These are phyloP conservation scores for Chlamydomonas sphaeroides DNA, from an alignment of 139 green algal species.

Conservation along the genomic window DNA sequence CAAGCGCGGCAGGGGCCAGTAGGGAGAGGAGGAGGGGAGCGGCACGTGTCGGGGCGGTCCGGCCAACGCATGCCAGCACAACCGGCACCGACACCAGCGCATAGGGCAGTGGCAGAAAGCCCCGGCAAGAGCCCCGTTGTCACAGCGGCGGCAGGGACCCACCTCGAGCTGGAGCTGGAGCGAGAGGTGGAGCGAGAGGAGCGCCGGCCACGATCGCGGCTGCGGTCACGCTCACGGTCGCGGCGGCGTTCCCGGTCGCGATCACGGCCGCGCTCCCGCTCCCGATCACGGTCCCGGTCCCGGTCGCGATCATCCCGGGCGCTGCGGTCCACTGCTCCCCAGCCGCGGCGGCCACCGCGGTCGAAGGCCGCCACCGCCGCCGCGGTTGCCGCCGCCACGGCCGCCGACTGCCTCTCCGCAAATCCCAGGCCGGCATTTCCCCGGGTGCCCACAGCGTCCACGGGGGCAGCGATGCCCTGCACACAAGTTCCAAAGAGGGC, in stretches of 20 bases:
- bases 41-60: no score
- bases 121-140: no score
- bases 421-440: conserved; percentile 62
- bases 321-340: no score
- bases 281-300: conserved; percentile 2
- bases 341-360: no score
- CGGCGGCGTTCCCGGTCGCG: conserved; percentile 4
- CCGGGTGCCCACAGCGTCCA: conserved; percentile 43
- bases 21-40: no score
- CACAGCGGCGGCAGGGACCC: no score
- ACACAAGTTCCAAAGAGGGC: neutral
- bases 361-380: no score
- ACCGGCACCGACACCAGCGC: no score
- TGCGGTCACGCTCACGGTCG: neutral
- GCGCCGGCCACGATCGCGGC: neutral
- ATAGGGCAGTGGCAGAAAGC: no score
- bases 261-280: neutral
- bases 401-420: conserved; percentile 7
- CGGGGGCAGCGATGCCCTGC: conserved; percentile 63
- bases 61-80: no score
- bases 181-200: neutral
- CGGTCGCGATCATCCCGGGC: neutral
- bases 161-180: conserved; percentile 12
- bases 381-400: no score
- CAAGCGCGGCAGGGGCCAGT: no score